These are phyloP conservation scores for Hypomontagnella submonticulosa DNA, from an alignment of 495 filamentous ascomycete species.

Conservation along the genomic window DNA sequence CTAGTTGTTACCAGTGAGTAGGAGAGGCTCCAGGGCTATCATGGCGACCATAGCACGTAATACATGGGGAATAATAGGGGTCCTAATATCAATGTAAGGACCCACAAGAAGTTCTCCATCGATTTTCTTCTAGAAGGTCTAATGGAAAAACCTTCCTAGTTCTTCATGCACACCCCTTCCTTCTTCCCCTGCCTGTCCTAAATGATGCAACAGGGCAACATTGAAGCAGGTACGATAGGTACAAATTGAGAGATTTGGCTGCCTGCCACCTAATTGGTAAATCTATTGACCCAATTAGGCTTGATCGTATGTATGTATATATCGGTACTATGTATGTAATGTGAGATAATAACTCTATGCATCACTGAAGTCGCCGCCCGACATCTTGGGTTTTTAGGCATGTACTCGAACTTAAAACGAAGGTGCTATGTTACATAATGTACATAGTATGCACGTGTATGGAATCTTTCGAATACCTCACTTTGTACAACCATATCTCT, in stretches of 20 bases:
- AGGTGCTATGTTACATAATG: no score
- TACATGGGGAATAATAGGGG: not conserved
- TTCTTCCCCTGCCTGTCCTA: conserved; percentile 24
- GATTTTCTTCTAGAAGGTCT: conserved; percentile 40
- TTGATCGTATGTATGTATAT: conserved; percentile 20
- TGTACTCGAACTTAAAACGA: conserved; percentile 26
- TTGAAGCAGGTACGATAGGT: not conserved
- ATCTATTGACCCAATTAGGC: conserved; percentile 15
- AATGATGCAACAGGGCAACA: not conserved
- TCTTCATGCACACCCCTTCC: conserved; percentile 40
- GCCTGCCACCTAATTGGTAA: no score
- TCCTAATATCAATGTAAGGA: not conserved
- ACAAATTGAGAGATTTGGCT: no score
- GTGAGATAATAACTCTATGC: conserved; percentile 27
- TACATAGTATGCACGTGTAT: no score
- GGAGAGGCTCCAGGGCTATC: no score
- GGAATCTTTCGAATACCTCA: not conserved
- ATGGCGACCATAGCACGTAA: no score
- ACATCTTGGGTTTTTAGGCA: conserved; percentile 17
- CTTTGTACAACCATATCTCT: conserved; percentile 2
- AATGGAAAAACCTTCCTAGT: conserved; percentile 32
- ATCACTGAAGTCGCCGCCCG: conserved; percentile 27
- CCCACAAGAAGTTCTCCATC: conserved; percentile 28
- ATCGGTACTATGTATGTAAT: no score
- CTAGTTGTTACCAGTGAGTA: no score